Base-by-base conservation (phyloP, 768 basidiomycete species). In the Harrya chromipes region DNA sequence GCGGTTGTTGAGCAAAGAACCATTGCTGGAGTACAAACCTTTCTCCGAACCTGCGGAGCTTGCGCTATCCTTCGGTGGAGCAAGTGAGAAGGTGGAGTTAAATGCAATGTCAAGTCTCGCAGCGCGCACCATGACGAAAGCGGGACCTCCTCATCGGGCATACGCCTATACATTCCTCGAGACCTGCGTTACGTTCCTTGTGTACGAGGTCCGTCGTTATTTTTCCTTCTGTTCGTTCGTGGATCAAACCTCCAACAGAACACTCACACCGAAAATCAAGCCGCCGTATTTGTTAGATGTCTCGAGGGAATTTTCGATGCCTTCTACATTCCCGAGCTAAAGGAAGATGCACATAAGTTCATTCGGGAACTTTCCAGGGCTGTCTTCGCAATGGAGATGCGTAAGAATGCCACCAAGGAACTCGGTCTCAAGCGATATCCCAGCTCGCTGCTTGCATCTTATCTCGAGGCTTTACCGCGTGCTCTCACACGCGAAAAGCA, bases 291-390 rank as follows among this genome's bases (percentile, higher is more conserved):
- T 61, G 69, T 83, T 9, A 73, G 71, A 50, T 77, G 81, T 27
- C 66, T 94, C 46, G 83, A 90, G 63, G 90, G 89, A 12, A 65
- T 94, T 14, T 88, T 90, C 60, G 87, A 91, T 51, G 83, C 88
- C 0, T 67, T 87, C 3, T 80, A 89, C 54, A 61, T 86, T 20
- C 72, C 82, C 2, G 90, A 94, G 50, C 70, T 88, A 37, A 76
- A 81, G 56, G 78, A 78, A 23, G 77, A 83, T 52, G 90, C 92
- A 1, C 82, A 83, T 55, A 71, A 77, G 29, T 92, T 82, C 61
- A 68, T 94, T 21, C 75, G 80, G 31, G 82, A 83, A 46, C 73
- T 94, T 35, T 83, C 87, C 0, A 80, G 76, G 41, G 75, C 81
- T 41, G 72, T 94, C 40, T 90, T 97, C 58, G 77, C 83, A 11